Evolutionary conservation across 345 rosid genomes (phyloP), one percentile per base, ranked within the genome.

Genomic region (Rhizophora apiculata): DNA sequence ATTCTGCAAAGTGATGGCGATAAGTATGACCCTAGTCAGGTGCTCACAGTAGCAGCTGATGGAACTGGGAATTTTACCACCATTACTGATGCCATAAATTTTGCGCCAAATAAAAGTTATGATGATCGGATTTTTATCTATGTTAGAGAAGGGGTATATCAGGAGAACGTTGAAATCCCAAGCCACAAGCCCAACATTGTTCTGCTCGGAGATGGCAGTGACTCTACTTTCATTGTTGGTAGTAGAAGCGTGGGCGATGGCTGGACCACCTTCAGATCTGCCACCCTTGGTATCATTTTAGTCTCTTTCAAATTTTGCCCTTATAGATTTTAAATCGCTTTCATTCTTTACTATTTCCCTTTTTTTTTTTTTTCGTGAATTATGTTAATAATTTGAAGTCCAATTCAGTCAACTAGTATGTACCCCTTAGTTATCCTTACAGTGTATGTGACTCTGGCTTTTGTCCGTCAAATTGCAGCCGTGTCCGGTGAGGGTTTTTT

Each of bases 211-310:
- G 93, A 84, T 71, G 98, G 97, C 15, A 77, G 73, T 51, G 87
- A 83, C 65, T 79, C 75, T 69, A 89, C 98, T 8, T 68, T 84
- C 55, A 78, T 93, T 30, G 81, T 88, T 36, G 96, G 94, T 1
- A 83, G 73, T 62, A 75, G 96, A 73, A 93, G 90, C 61, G 83
- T 88, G 0, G 89, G 6, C 6, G 97, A 88, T 76, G 90, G 93
- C 26, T 87, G 97, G 96, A 93, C 98, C 71, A 91, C 97, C 71
- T 93, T 91, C 86, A 79, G 97, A 86, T 93, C 98, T 68, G 98
- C 98, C 39, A 89, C 96, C 65, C 79, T 93, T 36, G 97, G 98
- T 93, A 79, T 43, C 63, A 59, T 7, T 48, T 52, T 22, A 4
- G 19, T n/a, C 43, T 22, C 31, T 39, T 34, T 29, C 60, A 26